Conservation (phyloP, 345 rosid species). For the Bruguiera parviflora region DNA sequence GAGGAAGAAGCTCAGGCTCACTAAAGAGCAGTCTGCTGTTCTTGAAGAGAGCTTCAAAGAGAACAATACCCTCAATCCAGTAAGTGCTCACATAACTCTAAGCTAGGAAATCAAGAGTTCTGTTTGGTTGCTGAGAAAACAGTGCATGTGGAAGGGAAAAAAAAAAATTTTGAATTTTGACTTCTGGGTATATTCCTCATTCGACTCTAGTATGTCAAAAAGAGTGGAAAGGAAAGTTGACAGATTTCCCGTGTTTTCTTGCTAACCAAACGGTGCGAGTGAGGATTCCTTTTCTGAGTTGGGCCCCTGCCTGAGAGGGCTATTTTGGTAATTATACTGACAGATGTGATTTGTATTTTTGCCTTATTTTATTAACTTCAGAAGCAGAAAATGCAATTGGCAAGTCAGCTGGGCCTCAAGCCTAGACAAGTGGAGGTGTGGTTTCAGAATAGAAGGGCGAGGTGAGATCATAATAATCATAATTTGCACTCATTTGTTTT, state of each 20-base stretch:
- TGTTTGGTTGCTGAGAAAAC: conserved; percentile 23
- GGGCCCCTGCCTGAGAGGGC: neutral
- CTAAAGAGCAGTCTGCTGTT: conserved; percentile 91
- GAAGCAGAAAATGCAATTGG: conserved; percentile 89
- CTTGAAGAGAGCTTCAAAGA: conserved; percentile 96
- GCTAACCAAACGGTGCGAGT: conserved; percentile 11
- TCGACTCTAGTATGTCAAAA: neutral
- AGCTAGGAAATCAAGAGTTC: neutral
- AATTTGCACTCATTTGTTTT: conserved; percentile 9
- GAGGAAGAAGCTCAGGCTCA: conserved; percentile 86
- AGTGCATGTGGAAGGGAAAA: conserved; percentile 59
- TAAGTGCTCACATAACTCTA: conserved; percentile 34
- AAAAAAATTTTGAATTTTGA: neutral
- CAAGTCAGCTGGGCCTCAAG: conserved; percentile 36
- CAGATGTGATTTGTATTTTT: neutral
- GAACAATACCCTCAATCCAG: conserved; percentile 93
- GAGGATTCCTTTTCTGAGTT: neutral
- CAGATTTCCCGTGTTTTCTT: conserved; percentile 8
- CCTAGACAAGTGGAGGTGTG: conserved; percentile 38
- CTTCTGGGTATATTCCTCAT: neutral
- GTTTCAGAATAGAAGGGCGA: conserved; percentile 41
- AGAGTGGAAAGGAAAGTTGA: neutral
- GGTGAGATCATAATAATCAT: conserved; percentile 21
- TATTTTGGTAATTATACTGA: conserved; percentile 12
- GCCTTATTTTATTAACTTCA: conserved; percentile 22